Evolutionary conservation across 805 yeast genomes (phyloP).

Genomic region (Ogataea nonfermentans): DNA sequence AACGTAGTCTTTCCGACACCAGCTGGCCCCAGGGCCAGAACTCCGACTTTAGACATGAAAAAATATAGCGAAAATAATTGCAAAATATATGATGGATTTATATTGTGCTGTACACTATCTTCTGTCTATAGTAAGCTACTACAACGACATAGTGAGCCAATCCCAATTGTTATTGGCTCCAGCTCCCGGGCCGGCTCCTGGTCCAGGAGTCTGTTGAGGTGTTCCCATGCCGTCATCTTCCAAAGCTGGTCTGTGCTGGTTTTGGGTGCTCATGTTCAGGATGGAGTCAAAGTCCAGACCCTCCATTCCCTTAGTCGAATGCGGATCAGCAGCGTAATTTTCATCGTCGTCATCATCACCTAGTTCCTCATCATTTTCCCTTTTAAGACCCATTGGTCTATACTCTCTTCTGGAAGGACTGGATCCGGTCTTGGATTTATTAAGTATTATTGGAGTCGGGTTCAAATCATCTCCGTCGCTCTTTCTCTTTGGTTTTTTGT

Average conservation of each 20-base stretch:
- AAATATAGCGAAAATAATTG: neutral
- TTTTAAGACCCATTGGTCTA: constrained; percentile 3
- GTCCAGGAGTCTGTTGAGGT: neutral
- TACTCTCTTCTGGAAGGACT: constrained; percentile 8
- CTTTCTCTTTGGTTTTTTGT: constrained; percentile 31
- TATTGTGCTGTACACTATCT: constrained; percentile 11
- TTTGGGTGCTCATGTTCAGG: constrained; percentile 14
- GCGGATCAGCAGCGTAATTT: constrained; percentile 1
- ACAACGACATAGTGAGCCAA: constrained; percentile 46
- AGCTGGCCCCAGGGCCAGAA: constrained; percentile 93
- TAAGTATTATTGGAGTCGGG: constrained; percentile 41
- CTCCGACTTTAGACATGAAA: constrained; percentile 92
- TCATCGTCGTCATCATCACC: constrained; percentile 11
- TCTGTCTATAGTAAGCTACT: constrained; percentile 6
- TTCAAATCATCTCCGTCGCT: constrained; percentile 49
- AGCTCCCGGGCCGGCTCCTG: constrained; percentile 4
- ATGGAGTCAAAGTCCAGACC: constrained; percentile 26
- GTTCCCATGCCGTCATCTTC: neutral
- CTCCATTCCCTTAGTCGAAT: constrained; percentile 12
- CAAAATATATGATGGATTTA: neutral
- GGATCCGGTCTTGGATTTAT: constrained; percentile 11
- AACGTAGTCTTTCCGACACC: constrained; percentile 96
- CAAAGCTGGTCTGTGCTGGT: constrained; percentile 7
- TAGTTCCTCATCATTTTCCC: constrained; percentile 3
- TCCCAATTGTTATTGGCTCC: constrained; percentile 36